Percentiles rank a stretch among this genome's conserved stretches.
Evolutionary conservation across 78 protist genomes (phyloP).

Genomic region (Emiliania huxleyi): DNA sequence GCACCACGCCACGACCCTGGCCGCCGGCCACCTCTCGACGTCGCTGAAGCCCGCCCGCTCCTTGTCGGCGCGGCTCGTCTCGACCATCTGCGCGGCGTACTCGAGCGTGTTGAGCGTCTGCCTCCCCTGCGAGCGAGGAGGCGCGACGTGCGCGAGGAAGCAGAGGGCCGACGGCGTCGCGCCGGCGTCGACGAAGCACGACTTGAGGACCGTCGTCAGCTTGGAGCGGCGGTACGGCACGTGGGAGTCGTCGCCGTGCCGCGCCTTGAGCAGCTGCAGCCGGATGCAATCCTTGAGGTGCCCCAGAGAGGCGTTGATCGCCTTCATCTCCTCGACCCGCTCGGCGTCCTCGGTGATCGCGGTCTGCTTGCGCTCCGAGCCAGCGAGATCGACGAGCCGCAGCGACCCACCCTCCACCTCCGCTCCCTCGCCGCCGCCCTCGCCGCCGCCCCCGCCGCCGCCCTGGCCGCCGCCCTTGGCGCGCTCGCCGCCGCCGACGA

Average conservation of each 20-base stretch:
- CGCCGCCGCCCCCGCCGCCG: too few species aligned
- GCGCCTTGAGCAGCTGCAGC: not conserved
- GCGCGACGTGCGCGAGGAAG: not conserved
- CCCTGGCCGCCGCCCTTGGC: too few species aligned
- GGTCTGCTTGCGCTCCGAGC: not conserved
- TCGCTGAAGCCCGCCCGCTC: too few species aligned
- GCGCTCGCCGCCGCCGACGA: too few species aligned
- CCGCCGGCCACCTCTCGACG: too few species aligned
- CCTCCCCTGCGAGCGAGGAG: not conserved
- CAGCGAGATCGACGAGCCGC: not conserved
- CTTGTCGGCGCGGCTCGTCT: too few species aligned
- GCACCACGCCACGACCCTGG: too few species aligned
- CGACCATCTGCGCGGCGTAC: too few species aligned
- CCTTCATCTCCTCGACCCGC: not conserved
- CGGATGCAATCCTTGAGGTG: not conserved
- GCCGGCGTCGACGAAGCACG: not conserved
- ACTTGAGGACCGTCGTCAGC: not conserved
- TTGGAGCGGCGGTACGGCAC: not conserved
- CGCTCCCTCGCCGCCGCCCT: too few species aligned
- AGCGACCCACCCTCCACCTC: not conserved
- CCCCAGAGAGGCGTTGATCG: not conserved
- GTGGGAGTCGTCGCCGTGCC: not conserved
- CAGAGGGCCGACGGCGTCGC: not conserved
- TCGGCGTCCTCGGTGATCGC: not conserved
- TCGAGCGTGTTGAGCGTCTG: not conserved